Base-by-base conservation (phyloP, 257 asterid species). In the Phtheirospermum japonicum region DNA sequence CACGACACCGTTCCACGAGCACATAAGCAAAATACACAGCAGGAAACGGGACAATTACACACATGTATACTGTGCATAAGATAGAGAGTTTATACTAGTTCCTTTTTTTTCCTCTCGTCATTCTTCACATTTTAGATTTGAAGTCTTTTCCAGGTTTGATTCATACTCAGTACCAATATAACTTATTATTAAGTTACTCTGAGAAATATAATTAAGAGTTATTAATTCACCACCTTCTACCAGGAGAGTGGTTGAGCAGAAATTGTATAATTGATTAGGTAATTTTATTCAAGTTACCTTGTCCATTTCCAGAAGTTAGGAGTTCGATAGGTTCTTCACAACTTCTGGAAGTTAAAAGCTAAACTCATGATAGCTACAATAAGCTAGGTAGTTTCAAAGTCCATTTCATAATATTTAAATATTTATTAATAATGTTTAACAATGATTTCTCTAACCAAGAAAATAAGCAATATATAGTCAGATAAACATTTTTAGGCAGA, bases 21-120 rank as follows among this genome's bases (percentile, higher is more conserved):
- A 65, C 28, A 23, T 23, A 23, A 52, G 26, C 32, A 50, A 36
- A 9, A 36, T 6, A 36, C 10, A 36, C 8, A 17, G 26, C 69
- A 66, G 69, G 69, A 74, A 65, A 14, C 31, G 34, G 59, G 33
- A 46, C 28, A 33, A 30, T 74, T 60, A 63, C 48, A 53, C 17
- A 30, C 69, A 43, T 73, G 59, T 63, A 49, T 43, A 75, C 52
- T 73, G 85, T 84, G 75, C 68, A 81, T 82, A 82, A 81, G n/a
- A 80, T 69, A 66, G 71, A 73, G 54, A 65, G 40, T 26, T 11
- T 59, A 64, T 68, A 70, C 63, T 59, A 43, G 77, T 32, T 54
- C 65, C 30, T 32, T 9, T 36, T 36, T 34, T 63, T 40, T 60
- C 8, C 28, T 1, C 28, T 11, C 12, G 32, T 37, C 31, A 23